Percentiles rank a stretch among this genome's conserved stretches.
Evolutionary conservation across 1,284 basidiomycete genomes (phyloP).

Genomic region (Ceratobasidium sp.): DNA sequence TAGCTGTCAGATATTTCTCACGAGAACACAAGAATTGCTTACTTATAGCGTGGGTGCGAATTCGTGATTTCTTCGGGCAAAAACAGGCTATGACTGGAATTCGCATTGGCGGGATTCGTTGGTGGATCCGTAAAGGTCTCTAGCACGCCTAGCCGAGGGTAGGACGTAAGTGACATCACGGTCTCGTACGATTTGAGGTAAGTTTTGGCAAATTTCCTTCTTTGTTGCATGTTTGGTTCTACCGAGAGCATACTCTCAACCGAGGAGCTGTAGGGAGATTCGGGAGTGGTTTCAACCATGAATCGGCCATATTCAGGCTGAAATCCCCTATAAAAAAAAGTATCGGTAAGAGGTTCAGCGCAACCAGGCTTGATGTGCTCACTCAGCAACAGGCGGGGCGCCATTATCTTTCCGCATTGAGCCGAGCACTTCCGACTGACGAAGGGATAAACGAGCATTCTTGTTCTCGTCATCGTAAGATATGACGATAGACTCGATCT

Average conservation of each 20-base stretch:
- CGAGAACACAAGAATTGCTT: constrained; percentile 51
- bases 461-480: constrained; percentile 81
- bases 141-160: constrained; percentile 88
- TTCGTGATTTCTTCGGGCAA: constrained; percentile 96
- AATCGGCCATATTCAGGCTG: constrained; percentile 98
- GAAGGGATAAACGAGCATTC: constrained; percentile 87
- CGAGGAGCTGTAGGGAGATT: constrained; percentile 89
- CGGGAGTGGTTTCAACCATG: constrained; percentile 99
- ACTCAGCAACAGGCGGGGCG: neutral
- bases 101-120: constrained; percentile 74
- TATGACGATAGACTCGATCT: constrained; percentile 98
- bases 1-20: constrained; percentile 41
- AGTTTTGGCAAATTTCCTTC: constrained; percentile 84
- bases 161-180: constrained; percentile 94
- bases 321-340: constrained; percentile 64
- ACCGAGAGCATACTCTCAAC: constrained; percentile 88
- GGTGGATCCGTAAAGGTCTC: constrained; percentile 94
- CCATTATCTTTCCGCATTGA: constrained; percentile 58
- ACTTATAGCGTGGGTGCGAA: constrained; percentile 97
- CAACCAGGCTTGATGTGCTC: neutral
- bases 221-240: constrained; percentile 94
- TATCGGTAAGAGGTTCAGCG: neutral
- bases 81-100: constrained; percentile 91
- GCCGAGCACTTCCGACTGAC: constrained; percentile 89
- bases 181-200: constrained; percentile 88